phyloP scores from a whole-genome alignment of 768 basidiomycete genomes.

The Phaeolepiota aurea region DNA sequence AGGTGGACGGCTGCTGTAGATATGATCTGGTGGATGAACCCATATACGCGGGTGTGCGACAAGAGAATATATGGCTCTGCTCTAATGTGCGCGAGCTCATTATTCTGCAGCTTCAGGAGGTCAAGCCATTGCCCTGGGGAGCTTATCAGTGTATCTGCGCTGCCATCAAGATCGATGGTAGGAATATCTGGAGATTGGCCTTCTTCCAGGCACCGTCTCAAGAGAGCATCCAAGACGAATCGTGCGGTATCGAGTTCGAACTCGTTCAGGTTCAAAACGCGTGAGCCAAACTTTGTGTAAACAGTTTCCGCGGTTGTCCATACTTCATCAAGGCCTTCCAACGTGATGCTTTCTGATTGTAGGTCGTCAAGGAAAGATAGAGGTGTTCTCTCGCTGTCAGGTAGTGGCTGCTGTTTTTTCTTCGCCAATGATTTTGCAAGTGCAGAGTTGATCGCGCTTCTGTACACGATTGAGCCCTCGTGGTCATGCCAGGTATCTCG shows the following conservation, averaged over 20 bases:
- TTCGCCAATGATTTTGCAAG: slow-evolving; percentile 4
- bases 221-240: slow-evolving; percentile 42
- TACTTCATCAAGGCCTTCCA: slow-evolving; percentile 29
- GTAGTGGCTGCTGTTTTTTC: slow-evolving; percentile 16
- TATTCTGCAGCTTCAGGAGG: slow-evolving; percentile 47
- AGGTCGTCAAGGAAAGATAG: slow-evolving; percentile 16
- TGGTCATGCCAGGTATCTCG: slow-evolving; percentile 33
- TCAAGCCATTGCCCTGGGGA: slow-evolving; percentile 31
- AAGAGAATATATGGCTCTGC: slow-evolving; percentile 41
- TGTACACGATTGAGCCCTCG: slow-evolving; percentile 20
- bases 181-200: slow-evolving; percentile 8
- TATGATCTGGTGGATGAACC: slow-evolving; percentile 37
- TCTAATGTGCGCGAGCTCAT: slow-evolving; percentile 39
- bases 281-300: slow-evolving; percentile 6
- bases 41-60: slow-evolving; percentile 45
- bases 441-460: slow-evolving; percentile 25
- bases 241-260: slow-evolving; percentile 52
- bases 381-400: slow-evolving; percentile 9
- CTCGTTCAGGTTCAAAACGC: slow-evolving; percentile 26
- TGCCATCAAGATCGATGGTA: neutral
- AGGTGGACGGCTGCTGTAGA: neutral
- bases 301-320: slow-evolving; percentile 35
- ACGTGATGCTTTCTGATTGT: slow-evolving; percentile 21
- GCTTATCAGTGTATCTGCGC: neutral
- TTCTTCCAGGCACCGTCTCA: slow-evolving; percentile 34